phyloP scores from a whole-genome alignment of 768 basidiomycete species.

The Hypholoma sublateritium region DNA sequence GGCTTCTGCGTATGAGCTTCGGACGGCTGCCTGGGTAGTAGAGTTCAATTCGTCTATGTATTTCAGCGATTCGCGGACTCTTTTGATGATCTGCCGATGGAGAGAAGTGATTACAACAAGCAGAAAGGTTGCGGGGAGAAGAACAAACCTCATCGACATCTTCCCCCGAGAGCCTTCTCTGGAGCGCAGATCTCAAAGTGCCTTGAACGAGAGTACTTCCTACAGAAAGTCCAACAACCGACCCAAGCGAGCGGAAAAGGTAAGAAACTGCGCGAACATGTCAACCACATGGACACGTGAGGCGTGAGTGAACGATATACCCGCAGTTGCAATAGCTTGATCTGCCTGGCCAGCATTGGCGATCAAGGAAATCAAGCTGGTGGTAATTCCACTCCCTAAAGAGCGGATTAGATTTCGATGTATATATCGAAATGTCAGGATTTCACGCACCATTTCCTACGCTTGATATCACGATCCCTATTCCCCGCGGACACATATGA shows the following conservation, averaged over 20 bases:
- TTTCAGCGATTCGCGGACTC: conserved; percentile 48
- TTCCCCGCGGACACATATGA: neutral
- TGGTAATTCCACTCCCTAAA: conserved; percentile 53
- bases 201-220: conserved; percentile 58
- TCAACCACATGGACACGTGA: neutral
- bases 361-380: conserved; percentile 58
- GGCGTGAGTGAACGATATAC: conserved; percentile 26
- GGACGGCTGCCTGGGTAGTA: conserved; percentile 33
- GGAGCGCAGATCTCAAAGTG: conserved; percentile 44
- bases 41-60: conserved; percentile 47
- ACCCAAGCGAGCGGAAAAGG: conserved; percentile 65
- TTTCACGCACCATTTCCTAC: conserved; percentile 38
- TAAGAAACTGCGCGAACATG: conserved; percentile 47
- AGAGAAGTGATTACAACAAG: neutral
- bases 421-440: neutral
- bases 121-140: neutral
- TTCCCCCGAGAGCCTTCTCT: conserved; percentile 37
- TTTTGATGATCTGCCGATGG: conserved; percentile 40
- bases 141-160: conserved; percentile 54
- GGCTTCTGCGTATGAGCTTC: conserved; percentile 42
- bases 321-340: conserved; percentile 66
- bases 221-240: conserved; percentile 55
- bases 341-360: conserved; percentile 61
- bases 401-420: neutral
- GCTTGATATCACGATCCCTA: conserved; percentile 35